Base-by-base conservation (phyloP, 2,329 filamentous ascomycete genomes). In the Colletotrichum costaricense region DNA sequence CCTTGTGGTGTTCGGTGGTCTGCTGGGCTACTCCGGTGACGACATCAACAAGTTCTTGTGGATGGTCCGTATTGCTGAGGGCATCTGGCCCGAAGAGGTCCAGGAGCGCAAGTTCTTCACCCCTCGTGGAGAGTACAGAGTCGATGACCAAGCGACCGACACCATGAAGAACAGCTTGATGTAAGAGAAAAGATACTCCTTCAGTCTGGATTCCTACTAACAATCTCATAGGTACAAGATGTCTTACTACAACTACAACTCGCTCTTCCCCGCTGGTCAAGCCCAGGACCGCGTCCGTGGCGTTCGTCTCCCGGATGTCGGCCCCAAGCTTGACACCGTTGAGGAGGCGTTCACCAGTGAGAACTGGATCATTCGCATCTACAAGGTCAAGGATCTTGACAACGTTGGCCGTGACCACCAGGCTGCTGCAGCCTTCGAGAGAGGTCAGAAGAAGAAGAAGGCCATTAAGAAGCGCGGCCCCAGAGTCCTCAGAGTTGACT, bases 41-140 rank as follows among this genome's bases (percentile, higher is more conserved):
- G 97, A 99, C 81, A 98, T 99, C 87, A 99, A 99, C 89, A 99
- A 99, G 87, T 99, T 99, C 88, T 88, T 99, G 78, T 99, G 97
- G 97, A 99, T 99, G 97, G 95, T 99, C 72, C 92, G 97, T 81
- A 99, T 99, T 80, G 97, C 97, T 52, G 97, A 99, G 85, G 97
- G 97, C 76, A 98, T 99, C 85, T 99, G 97, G 97, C 97, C 97
- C n/a, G 95, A 98, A 77, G 96, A 99, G 88, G 93, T 99, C 78
- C 97, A 95, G 86, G 97, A 99, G 86, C 93, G 97, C 76, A 93
- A 96, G 80, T 99, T 96, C 87, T 99, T 99, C 85, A 99, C 97
- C 7, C 80, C 92, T 5, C 92, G 95, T 76, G 97, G 97, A 81
- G 97, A 99, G 83, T 99, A 99, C 86, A 92, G 93, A 76, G 94